Conservation (phyloP, 805 yeast species). For the Saccharomyces mikatae region DNA sequence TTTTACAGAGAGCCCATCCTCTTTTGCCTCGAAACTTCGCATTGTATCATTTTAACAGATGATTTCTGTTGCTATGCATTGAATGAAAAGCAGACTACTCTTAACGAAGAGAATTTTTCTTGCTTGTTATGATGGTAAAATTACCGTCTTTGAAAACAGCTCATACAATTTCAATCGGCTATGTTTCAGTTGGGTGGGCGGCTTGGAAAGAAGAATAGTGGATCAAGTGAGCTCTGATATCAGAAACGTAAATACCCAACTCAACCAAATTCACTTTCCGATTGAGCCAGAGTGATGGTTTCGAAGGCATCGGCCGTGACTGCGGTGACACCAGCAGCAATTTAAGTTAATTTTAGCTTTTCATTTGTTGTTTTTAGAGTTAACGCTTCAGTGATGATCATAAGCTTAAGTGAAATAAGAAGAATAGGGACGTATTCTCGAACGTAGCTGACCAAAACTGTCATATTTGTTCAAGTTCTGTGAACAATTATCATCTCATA, state of each 20-base stretch:
- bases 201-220: neutral
- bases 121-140: neutral
- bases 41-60: no score
- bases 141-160: neutral
- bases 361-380: neutral
- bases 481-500: neutral
- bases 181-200: neutral
- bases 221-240: neutral
- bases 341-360: neutral
- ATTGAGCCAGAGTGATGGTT: neutral
- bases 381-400: neutral
- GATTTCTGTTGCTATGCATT: no score
- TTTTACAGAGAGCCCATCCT: no score
- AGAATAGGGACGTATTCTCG: neutral
- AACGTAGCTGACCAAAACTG: neutral
- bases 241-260: neutral
- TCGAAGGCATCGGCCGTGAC: neutral
- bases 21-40: no score
- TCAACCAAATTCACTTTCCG: neutral
- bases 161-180: neutral
- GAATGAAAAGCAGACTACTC: no score
- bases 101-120: no score
- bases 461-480: neutral
- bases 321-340: neutral
- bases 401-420: neutral